Evolutionary conservation across 129 eudicot genomes (phyloP), one percentile per base, ranked within the genome.

Genomic region (Logfia minima): DNA sequence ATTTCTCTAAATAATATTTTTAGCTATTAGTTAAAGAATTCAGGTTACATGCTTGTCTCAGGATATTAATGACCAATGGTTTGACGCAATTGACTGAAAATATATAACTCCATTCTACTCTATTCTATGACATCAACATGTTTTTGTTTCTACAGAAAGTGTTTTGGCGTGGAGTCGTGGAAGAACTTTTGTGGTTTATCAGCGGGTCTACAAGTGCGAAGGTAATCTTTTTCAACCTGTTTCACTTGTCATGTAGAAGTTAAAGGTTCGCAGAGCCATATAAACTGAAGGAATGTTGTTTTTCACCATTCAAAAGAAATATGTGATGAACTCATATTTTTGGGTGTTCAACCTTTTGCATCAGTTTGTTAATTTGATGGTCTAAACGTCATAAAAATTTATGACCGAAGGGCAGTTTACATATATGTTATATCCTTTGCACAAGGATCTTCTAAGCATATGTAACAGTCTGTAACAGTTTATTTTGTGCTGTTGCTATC

Each of bases 141-240:
- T 60, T 53, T 80, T 59, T 72, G 22, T 63, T 24, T 75, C 19
- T 72, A 35, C 83, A 93, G 98, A 89, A 84, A 83, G 96, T 93
- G 31, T 93, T 91, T 79, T 93, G 98, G 98, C 87, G 91, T 76
- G 98, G 98, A 65, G 97, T 93, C 81, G 92, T 93, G 29, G 97
- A 93, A 81, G 97, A 93, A 79, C 93, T 93, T 74, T 68, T 93
- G 83, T 93, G 97, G 98, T 93, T 93, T 83, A 87, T 93, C 83
- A 93, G 98, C 86, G 98, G 98, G 74, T 90, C 98, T 16, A 93
- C 98, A 59, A 90, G 87, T 87, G 91, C 96, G 35, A 93, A 90
- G 95, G 97, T 93, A 80, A 73, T 75, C 60, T 61, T 65, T 59
- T 43, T 61, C 3, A 48, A 63, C 71, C 59, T 32, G 18, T 68